Evolutionary conservation across 1,139 yeast species (phyloP).

Genomic region (Suhomyces yuchorum): DNA sequence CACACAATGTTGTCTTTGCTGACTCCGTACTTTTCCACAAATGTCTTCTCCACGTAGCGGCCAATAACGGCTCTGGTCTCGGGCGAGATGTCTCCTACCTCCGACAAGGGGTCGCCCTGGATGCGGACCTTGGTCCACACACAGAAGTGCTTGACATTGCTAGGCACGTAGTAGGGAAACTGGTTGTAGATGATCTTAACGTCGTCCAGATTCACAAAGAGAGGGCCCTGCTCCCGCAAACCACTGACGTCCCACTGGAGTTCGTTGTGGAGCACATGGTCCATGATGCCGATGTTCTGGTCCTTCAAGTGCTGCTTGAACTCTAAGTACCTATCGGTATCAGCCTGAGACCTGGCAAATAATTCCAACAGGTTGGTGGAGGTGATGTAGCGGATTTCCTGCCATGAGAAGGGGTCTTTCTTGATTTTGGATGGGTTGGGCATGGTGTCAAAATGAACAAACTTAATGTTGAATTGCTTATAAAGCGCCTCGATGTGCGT

Average conservation of each 20-base stretch:
- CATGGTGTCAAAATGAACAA: slow-evolving; percentile 39
- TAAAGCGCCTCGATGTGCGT: slow-evolving; percentile 15
- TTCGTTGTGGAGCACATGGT: slow-evolving; percentile 39
- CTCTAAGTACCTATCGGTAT: slow-evolving; percentile 35
- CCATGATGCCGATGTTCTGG: slow-evolving; percentile 33
- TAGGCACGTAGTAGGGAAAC: slow-evolving; percentile 46
- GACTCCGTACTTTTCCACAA: slow-evolving; percentile 43
- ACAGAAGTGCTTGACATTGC: slow-evolving; percentile 41
- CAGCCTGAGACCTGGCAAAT: slow-evolving; percentile 42
- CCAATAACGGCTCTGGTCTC: slow-evolving; percentile 40
- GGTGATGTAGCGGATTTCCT: slow-evolving; percentile 35
- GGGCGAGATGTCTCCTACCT: slow-evolving; percentile 47
- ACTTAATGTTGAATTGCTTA: slow-evolving; percentile 23
- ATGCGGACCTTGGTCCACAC: slow-evolving; percentile 44
- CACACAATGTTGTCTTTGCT: slow-evolving; percentile 46
- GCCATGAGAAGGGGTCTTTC: slow-evolving; percentile 35
- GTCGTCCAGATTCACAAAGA: slow-evolving; percentile 20
- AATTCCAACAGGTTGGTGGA: slow-evolving; percentile 36
- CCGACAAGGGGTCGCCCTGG: slow-evolving; percentile 34
- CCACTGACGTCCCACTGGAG: slow-evolving; percentile 36
- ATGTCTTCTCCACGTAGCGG: slow-evolving; percentile 45
- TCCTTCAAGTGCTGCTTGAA: slow-evolving; percentile 36
- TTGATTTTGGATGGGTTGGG: slow-evolving; percentile 44
- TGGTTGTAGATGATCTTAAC: slow-evolving; percentile 40
- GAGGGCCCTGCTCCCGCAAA: slow-evolving; percentile 26